Evolutionary conservation across 257 asterid genomes (phyloP).

Genomic region (Scutellaria barbata): DNA sequence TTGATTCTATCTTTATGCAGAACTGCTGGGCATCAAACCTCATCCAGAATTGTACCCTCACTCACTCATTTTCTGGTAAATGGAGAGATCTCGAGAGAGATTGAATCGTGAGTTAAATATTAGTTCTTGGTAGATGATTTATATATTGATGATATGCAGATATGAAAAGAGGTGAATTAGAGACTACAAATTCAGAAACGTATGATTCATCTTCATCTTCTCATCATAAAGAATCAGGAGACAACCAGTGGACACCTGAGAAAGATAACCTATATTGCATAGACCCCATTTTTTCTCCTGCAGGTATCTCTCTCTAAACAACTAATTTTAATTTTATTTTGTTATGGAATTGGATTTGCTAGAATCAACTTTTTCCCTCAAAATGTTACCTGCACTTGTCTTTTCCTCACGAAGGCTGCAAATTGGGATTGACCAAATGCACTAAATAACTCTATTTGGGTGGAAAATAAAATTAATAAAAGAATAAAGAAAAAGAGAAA

Average conservation of each 20-base stretch:
- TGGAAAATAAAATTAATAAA: background rate
- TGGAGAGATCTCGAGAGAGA: no score
- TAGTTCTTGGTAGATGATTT: no score
- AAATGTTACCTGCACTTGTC: slow-evolving; percentile 43
- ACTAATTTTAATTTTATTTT: background rate
- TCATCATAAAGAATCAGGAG: slow-evolving; percentile 37
- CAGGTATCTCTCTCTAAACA: slow-evolving; percentile 40
- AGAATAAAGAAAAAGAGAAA: background rate
- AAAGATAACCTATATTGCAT: slow-evolving; percentile 46
- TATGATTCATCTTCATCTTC: slow-evolving; percentile 53
- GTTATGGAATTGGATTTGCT: slow-evolving; percentile 9
- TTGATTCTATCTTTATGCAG: slow-evolving; percentile 33
- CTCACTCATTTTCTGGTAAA: slow-evolving; percentile 37
- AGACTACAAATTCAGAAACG: slow-evolving; percentile 47
- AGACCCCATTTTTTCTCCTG: slow-evolving; percentile 48
- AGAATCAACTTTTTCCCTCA: slow-evolving; percentile 36
- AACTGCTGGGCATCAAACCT: slow-evolving; percentile 42
- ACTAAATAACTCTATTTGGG: slow-evolving; percentile 31
- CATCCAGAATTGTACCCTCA: slow-evolving; percentile 43
- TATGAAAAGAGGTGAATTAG: slow-evolving; percentile 45
- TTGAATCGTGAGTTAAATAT: no score
- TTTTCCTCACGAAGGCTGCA: slow-evolving; percentile 41
- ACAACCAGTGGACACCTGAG: slow-evolving; percentile 44
- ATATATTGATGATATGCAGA: slow-evolving; percentile 33
- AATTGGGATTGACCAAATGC: slow-evolving; percentile 44